Evolutionary conservation across 441 rosid species (phyloP), one percentile per base, ranked within the genome.

Genomic region (California macrophylla): DNA sequence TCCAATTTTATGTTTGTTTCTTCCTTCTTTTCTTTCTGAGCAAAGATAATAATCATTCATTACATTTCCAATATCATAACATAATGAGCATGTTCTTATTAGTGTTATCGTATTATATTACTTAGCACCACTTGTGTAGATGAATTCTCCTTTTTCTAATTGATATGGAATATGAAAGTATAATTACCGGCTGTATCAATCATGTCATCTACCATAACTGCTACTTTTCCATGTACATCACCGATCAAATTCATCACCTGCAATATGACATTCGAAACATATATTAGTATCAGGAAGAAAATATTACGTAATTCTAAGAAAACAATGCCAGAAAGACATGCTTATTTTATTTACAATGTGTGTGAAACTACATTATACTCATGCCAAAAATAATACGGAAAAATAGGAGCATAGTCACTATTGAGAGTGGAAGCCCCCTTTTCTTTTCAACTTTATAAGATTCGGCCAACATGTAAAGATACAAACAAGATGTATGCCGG

Each of bases 201-300:
- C 98, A 93, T 93, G 83, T 93, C 96, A 78, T 91, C 97, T 68
- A 91, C 95, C 96, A 93, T 87, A 50, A 93, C 93, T 15, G 97
- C 98, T 67, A 88, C 95, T 78, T 91, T 93, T 36, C 98, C 98
- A 79, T 83, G 88, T 20, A 91, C 98, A 82, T 91, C 97, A 64
- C 98, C 97, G 0, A 91, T 91, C 82, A 89, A 80, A 78, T 91
- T 93, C 96, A 93, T 89, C 71, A 91, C 96, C 98, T 93, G 83
- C 71, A 82, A 72, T 25, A 67, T 7, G 38, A 72, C 9, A 45
- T 15, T 69, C 29, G 23, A 50, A 54, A 36, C 71, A 68, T 9
- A 9, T 58, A 28, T 30, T 3, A 58, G 15, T 7, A 38, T 20
- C 12, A 8, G 30, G 30, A 58, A 25, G 64, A 23, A 16, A 6